Base-by-base conservation (phyloP, 305 asterid genomes). In the Andrographis paniculata region DNA sequence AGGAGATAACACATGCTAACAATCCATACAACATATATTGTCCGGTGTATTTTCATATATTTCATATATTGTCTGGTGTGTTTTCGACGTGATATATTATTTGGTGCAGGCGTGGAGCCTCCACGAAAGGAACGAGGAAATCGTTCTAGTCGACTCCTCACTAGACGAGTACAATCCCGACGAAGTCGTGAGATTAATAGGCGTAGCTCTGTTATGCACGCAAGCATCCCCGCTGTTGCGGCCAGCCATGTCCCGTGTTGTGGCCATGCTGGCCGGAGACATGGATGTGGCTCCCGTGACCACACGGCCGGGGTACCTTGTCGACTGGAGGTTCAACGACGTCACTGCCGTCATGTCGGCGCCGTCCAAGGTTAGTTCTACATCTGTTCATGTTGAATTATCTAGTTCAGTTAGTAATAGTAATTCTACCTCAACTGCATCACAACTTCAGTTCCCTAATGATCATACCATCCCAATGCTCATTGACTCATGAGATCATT, bases 181-280 rank as follows among this genome's bases (percentile, higher is more conserved):
- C 2, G 79, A 69, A 67, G 92, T 65, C 4, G 66, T 55, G 40
- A 69, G 65, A 59, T 45, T 71, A 15, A 77, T 78, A 4, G 73
- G 71, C 33, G 71, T 83, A 7, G 78, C 85, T 30, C 93, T 88
- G 31, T 47, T 84, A 14, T 88, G 94, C 78, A 88, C 87, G 8
- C 95, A 89, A 63, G 64, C 97, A 17, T 62, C 95, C 8, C 93
- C 95, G 1, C 43, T 64, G 17, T 40, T 76, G 38, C 76, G 93
- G 18, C 97, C 97, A 2, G 52, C 80, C 16, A 85, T 82, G 95
- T 82, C 97, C 20, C 93, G 95, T 17, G 95, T 59, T 0, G 76
- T 82, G 65, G 87, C 93, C 1, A 85, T 85, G 98, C 86, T 85
- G 42, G 53, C 84, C 1, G 95, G 98, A 6, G 95, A 89, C 43